These are phyloP conservation scores for Ambrosiella beaveri DNA, from an alignment of 2,329 filamentous ascomycete genomes.

Conservation along the genomic window DNA sequence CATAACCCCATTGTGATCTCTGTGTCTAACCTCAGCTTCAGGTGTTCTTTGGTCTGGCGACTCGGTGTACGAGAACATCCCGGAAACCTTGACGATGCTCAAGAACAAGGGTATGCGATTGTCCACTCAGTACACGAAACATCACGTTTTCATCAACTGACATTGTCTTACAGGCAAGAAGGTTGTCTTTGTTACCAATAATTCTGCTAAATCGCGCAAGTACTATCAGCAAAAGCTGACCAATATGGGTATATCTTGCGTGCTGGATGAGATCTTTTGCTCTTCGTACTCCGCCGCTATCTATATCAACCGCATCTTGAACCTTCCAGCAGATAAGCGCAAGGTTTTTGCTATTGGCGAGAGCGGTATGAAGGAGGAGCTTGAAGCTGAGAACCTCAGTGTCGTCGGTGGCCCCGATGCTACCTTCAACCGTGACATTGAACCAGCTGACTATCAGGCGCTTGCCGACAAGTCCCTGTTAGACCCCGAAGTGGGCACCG, in stretches of 20 bases:
- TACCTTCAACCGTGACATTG: conserved; percentile 57
- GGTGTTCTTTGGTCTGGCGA: conserved; percentile 95
- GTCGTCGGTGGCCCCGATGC: conserved; percentile 81
- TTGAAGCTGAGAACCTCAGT: conserved; percentile 59
- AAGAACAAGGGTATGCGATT: conserved; percentile 50
- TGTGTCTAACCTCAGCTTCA: conserved; percentile 22
- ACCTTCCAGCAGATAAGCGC: conserved; percentile 59
- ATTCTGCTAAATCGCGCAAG: conserved; percentile 85
- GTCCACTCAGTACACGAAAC: conserved; percentile 1
- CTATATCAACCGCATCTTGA: conserved; percentile 86
- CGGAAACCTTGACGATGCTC: conserved; percentile 71
- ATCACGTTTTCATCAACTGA: conserved; percentile 6
- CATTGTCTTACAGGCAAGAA: conserved; percentile 50
- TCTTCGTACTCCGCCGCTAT: conserved; percentile 89
- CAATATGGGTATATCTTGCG: conserved; percentile 58
- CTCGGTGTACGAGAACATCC: conserved; percentile 67
- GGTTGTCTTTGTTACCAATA: conserved; percentile 94
- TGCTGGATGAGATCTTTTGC: conserved; percentile 82
- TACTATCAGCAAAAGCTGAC: conserved; percentile 91
- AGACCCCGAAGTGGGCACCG: conserved; percentile 76
- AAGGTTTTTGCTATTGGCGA: conserved; percentile 94
- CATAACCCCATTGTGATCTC: no score
- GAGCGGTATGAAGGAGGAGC: conserved; percentile 75
- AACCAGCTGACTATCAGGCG: conserved; percentile 58
- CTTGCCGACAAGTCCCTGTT: conserved; percentile 61